Conservation (phyloP, 2,329 filamentous ascomycete genomes). For the Furcasterigmium furcatum region DNA sequence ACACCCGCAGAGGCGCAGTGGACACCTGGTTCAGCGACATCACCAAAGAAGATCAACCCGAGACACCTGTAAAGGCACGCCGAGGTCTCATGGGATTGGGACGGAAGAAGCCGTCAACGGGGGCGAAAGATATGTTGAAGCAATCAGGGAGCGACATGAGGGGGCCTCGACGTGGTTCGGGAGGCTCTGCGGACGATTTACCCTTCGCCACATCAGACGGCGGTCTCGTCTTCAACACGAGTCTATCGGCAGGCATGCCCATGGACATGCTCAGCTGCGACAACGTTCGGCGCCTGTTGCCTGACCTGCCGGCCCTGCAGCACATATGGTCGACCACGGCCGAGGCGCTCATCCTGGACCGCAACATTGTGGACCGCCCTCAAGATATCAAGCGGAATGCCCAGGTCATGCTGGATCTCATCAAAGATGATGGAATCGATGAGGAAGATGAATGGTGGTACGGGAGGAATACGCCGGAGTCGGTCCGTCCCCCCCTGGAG, state of each 20-base stretch:
- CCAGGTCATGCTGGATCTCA: slow-evolving; percentile 61
- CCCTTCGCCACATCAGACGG: slow-evolving; percentile 3
- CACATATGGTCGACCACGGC: slow-evolving; percentile 62
- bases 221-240: slow-evolving; percentile 50
- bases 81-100: slow-evolving; percentile 51
- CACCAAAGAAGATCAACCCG: slow-evolving; percentile 35
- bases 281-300: slow-evolving; percentile 45
- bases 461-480: slow-evolving; percentile 48
- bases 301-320: slow-evolving; percentile 55
- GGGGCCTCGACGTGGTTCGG: slow-evolving; percentile 2
- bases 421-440: slow-evolving; percentile 55
- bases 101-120: slow-evolving; percentile 52
- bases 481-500: slow-evolving; percentile 48
- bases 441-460: slow-evolving; percentile 64
- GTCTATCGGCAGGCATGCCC: slow-evolving; percentile 57
- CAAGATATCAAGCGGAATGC: slow-evolving; percentile 62
- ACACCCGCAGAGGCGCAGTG: slow-evolving; percentile 53
- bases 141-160: slow-evolving; percentile 9
- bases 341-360: slow-evolving; percentile 58
- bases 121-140: slow-evolving; percentile 25
- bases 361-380: slow-evolving; percentile 53
- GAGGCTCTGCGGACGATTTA: slow-evolving; percentile 5
- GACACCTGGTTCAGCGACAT: slow-evolving; percentile 57
- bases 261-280: slow-evolving; percentile 54
- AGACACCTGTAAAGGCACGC: slow-evolving; percentile 43